These are phyloP conservation scores for Gossypium rotundifolium DNA, from an alignment of 345 rosid species.

Conservation along the genomic window DNA sequence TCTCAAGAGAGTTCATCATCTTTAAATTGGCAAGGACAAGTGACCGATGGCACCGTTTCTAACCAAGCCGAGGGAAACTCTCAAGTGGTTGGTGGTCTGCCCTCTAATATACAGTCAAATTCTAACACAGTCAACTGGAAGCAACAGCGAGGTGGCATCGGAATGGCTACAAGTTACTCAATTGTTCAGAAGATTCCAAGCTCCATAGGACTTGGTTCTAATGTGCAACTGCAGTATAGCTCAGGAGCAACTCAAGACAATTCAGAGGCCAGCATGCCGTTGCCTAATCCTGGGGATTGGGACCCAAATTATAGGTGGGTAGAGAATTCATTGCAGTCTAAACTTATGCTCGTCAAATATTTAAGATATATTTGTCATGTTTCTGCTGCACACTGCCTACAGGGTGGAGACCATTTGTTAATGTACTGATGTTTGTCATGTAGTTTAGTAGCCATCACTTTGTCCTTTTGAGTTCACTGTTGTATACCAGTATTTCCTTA, in stretches of 20 bases:
- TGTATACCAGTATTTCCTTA: not conserved
- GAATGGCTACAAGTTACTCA: slow-evolving; percentile 44
- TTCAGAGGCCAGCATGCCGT: slow-evolving; percentile 44
- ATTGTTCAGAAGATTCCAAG: slow-evolving; percentile 40
- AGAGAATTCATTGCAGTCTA: slow-evolving; percentile 10
- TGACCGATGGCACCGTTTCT: slow-evolving; percentile 37
- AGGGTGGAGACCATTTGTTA: not conserved
- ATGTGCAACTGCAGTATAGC: slow-evolving; percentile 34
- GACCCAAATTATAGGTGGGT: slow-evolving; percentile 95
- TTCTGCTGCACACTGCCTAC: not conserved
- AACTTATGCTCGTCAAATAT: not conserved
- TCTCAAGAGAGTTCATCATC: slow-evolving; percentile 55
- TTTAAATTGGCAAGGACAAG: slow-evolving; percentile 64
- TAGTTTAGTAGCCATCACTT: not conserved
- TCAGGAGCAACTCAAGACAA: slow-evolving; percentile 43
- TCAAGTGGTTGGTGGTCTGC: slow-evolving; percentile 40
- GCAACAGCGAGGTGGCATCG: slow-evolving; percentile 53
- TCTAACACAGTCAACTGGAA: slow-evolving; percentile 43
- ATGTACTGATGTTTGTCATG: not conserved
- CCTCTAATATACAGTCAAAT: slow-evolving; percentile 46
- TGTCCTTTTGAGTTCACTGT: not conserved
- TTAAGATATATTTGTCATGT: slow-evolving; percentile 2
- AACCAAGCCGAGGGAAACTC: slow-evolving; percentile 55
- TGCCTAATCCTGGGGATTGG: slow-evolving; percentile 98
- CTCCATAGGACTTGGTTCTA: slow-evolving; percentile 35